Conservation (phyloP, 2,329 filamentous ascomycete species). For the Stemphylium lycopersici region DNA sequence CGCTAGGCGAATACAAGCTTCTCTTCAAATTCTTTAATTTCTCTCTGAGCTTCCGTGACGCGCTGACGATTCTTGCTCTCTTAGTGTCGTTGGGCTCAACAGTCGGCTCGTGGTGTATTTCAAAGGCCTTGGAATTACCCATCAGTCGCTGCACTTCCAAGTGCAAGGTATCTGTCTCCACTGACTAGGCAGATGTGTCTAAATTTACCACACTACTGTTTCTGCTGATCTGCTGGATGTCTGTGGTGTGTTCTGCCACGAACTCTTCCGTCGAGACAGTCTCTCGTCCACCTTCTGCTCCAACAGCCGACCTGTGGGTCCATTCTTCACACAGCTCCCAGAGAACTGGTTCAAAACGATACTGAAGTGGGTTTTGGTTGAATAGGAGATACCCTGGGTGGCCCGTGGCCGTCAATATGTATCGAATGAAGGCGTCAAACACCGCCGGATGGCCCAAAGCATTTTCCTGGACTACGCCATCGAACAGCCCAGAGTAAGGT, state of each 20-base stretch:
- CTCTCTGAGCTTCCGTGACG: background rate
- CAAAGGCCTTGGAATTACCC: background rate
- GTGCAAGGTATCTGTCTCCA: background rate
- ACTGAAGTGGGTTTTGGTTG: background rate
- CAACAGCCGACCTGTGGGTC: background rate
- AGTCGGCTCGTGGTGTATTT: background rate
- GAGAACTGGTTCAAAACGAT: background rate
- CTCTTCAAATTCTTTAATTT: background rate
- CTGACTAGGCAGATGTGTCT: background rate
- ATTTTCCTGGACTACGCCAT: background rate
- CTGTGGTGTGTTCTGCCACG: too few species aligned
- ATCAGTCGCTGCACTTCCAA: background rate
- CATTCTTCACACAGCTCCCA: background rate
- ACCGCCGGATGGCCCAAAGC: background rate
- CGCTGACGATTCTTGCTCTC: background rate
- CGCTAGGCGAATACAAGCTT: background rate
- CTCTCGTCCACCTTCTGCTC: background rate
- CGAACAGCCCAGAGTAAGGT: background rate
- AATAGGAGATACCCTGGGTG: background rate
- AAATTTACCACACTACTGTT: background rate
- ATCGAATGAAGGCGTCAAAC: background rate
- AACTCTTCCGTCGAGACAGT: background rate
- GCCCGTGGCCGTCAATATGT: background rate
- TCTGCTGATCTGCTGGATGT: background rate
- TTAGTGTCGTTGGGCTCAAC: background rate